Conservation (phyloP, 2,329 filamentous ascomycete genomes). For the Paecilomyces formosus region DNA sequence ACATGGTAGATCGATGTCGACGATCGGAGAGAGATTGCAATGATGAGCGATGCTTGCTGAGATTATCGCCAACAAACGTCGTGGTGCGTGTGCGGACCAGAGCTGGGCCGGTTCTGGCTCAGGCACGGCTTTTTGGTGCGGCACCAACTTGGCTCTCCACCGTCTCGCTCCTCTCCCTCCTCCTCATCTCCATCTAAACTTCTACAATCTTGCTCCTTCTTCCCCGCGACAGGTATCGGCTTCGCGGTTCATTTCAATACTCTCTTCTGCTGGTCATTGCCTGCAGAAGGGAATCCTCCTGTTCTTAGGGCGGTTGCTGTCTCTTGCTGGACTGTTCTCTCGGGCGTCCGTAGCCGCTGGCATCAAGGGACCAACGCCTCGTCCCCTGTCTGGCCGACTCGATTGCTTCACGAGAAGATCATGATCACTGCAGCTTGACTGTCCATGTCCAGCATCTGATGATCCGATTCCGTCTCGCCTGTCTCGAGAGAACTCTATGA, state of each 20-base stretch:
- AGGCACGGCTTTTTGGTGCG: not conserved
- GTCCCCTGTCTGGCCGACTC: not conserved
- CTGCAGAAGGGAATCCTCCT: not conserved
- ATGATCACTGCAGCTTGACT: not conserved
- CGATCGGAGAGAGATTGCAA: not conserved
- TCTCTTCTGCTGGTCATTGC: not conserved
- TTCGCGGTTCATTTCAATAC: not conserved
- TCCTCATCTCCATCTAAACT: not conserved
- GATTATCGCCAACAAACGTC: not conserved
- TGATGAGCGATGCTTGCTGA: not conserved
- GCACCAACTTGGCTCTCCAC: not conserved
- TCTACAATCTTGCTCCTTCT: not conserved
- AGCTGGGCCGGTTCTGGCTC: not conserved
- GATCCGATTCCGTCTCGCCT: not conserved
- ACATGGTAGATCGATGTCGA: not conserved
- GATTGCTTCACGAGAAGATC: not conserved
- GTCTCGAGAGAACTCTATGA: not conserved
- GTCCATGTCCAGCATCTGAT: not conserved
- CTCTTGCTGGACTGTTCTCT: not conserved
- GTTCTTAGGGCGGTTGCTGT: not conserved
- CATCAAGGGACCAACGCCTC: not conserved
- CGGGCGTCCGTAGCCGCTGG: not conserved
- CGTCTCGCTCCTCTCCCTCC: not conserved
- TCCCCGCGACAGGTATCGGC: not conserved
- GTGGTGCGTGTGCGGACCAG: not conserved